Evolutionary conservation across 352 stramenopile species (phyloP), one percentile per base, ranked within the genome.

Genomic region (Phytophthora pisi): DNA sequence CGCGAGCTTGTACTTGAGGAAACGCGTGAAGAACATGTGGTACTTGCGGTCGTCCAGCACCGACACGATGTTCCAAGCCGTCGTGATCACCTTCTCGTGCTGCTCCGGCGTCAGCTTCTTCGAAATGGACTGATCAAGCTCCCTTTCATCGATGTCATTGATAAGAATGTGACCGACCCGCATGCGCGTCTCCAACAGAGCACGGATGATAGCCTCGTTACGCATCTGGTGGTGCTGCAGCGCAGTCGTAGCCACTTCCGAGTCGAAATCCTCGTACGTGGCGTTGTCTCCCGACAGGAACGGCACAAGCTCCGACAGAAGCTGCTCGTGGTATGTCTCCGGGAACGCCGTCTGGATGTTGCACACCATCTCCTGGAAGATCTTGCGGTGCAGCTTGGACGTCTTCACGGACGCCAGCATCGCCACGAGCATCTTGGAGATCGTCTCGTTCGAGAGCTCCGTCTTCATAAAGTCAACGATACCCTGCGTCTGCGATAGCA

Each of bases 331-430:
- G 31, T 79, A 81, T n/a, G 75, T 68, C 58, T 91, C 78, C 20
- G 88, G 81, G 61, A 93, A 84, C 18, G 81, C 79, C 3, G 85
- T 88, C 65, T 94, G 86, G 57, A 95, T 86, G 72, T 95, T 93
- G 73, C 81, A 93, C 18, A 93, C 83, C 81, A 96, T 92, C 62
- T 93, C 86, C 57, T 93, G 86, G 70, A 96, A 93, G 57, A 96
- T 94, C 66, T 93, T 93, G 59, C 88, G 88, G 66, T 94, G 84
- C 38, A 93, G 70, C 71, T 94, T 94, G 34, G 86, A 91, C 34
- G 84, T 93, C 74, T 93, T 93, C 50, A 96, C 77, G 34, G 84
- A 94, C 53, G 86, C 82, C 26, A 96, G 68, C 84, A 96, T 93
- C 7, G 88, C 79, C 28, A 91, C 86, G 18, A 96, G 79, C 79